A percentile compares a stretch with the other conserved stretches of the same genome.
Evolutionary conservation across 2,329 filamentous ascomycete species (phyloP).

Genomic region (Verticillium tricorpus): DNA sequence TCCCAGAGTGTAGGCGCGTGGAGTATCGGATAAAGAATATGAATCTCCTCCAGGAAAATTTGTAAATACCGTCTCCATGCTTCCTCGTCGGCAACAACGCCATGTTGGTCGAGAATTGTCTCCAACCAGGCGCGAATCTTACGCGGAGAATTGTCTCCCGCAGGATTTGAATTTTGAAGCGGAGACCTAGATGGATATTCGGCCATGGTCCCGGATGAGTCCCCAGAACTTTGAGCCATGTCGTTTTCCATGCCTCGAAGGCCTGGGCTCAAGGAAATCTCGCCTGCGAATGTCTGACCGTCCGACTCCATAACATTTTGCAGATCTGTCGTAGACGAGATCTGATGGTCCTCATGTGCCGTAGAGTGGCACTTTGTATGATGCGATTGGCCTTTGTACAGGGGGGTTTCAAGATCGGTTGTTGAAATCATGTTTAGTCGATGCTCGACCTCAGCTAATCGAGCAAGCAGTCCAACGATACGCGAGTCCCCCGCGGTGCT

Average conservation of each 20-base stretch:
- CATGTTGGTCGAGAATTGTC: conserved; percentile 3
- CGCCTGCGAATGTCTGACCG: conserved; percentile 8
- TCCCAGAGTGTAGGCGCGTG: conserved; percentile 8
- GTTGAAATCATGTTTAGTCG: conserved; percentile 4
- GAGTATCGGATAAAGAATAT: conserved; percentile 7
- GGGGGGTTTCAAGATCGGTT: background rate
- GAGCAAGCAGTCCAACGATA: background rate
- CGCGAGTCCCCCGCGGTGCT: background rate
- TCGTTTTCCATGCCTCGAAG: conserved; percentile 2
- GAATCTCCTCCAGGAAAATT: conserved; percentile 8
- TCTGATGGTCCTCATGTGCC: background rate
- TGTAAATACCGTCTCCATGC: conserved; percentile 9
- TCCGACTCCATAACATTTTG: conserved; percentile 6
- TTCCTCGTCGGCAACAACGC: conserved; percentile 5
- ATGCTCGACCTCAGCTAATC: conserved; percentile 7
- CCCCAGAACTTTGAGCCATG: background rate
- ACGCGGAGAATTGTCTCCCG: background rate
- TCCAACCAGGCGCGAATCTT: conserved; percentile 8
- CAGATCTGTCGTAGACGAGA: background rate
- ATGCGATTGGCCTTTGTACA: background rate
- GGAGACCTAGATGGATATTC: conserved; percentile 2
- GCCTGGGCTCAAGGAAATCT: conserved; percentile 7
- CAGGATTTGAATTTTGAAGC: background rate
- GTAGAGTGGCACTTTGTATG: background rate
- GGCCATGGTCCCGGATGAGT: background rate